Evolutionary conservation across 192 early-diverging fungal species (phyloP).

Genomic region (Backusella psychrophila): DNA sequence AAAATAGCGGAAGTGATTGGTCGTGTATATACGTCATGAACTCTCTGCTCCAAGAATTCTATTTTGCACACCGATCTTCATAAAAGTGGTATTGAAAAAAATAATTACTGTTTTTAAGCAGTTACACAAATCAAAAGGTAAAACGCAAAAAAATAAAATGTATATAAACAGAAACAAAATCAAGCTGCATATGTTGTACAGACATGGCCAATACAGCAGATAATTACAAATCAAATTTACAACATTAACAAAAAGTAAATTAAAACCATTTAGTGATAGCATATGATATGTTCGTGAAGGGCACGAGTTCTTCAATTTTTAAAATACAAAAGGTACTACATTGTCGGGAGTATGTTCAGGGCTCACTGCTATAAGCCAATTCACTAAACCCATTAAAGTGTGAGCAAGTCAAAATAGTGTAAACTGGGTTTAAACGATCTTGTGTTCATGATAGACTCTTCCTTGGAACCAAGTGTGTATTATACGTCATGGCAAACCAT

Average conservation of each 20-base stretch:
- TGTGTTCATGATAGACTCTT: neutral
- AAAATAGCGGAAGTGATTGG: conserved; percentile 3
- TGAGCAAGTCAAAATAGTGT: neutral
- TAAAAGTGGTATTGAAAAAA: neutral
- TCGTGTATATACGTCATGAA: neutral
- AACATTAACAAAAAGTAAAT: neutral
- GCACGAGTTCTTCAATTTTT: neutral
- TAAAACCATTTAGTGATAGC: neutral
- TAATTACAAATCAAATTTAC: conserved; percentile 2
- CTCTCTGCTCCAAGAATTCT: neutral
- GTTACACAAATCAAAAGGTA: neutral
- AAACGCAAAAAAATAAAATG: neutral
- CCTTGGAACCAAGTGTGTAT: neutral
- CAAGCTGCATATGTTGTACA: neutral
- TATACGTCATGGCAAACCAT: neutral
- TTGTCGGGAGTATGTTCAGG: conserved; percentile 2
- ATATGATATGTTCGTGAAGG: neutral
- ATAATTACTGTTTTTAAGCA: neutral
- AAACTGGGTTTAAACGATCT: conserved; percentile 9
- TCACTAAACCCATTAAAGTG: conserved; percentile 2
- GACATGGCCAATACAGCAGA: neutral
- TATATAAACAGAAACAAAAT: neutral
- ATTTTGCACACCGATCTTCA: conserved; percentile 1
- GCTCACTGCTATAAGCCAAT: neutral
- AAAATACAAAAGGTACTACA: conserved; percentile 6